phyloP scores from a whole-genome alignment of 768 basidiomycete genomes.

The Tulasnella sp. region DNA sequence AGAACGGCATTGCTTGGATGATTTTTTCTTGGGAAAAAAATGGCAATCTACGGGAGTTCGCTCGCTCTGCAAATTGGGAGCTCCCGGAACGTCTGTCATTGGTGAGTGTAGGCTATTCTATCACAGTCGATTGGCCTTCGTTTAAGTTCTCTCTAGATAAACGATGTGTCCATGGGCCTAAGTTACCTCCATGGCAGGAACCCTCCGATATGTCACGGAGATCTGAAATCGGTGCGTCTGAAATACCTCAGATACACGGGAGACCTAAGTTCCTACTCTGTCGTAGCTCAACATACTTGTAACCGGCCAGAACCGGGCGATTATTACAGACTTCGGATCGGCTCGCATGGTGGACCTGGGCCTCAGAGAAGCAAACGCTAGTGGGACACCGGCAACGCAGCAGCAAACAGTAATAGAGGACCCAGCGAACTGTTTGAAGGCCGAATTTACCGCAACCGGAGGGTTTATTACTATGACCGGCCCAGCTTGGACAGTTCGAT shows the following conservation, averaged over 20 bases:
- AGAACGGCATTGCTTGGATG: neutral
- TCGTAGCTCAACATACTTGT: neutral
- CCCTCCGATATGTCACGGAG: neutral
- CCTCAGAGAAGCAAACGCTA: neutral
- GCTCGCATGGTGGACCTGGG: neutral
- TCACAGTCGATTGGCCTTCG: neutral
- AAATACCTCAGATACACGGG: neutral
- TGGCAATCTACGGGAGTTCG: neutral
- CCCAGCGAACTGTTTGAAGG: neutral
- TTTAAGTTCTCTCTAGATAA: neutral
- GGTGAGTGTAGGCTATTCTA: neutral
- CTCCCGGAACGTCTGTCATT: neutral
- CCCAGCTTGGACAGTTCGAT: neutral
- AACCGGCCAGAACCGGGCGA: neutral
- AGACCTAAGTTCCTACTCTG: neutral
- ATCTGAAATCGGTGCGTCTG: neutral
- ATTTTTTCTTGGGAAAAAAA: neutral
- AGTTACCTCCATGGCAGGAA: neutral
- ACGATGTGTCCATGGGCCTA: neutral
- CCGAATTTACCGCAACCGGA: neutral
- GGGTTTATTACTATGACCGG: neutral
- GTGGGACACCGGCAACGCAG: neutral
- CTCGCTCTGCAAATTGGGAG: neutral
- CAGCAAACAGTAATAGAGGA: neutral
- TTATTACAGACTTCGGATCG: neutral